phyloP scores from a whole-genome alignment of 441 rosid genomes.

The Adansonia madagascariensis region DNA sequence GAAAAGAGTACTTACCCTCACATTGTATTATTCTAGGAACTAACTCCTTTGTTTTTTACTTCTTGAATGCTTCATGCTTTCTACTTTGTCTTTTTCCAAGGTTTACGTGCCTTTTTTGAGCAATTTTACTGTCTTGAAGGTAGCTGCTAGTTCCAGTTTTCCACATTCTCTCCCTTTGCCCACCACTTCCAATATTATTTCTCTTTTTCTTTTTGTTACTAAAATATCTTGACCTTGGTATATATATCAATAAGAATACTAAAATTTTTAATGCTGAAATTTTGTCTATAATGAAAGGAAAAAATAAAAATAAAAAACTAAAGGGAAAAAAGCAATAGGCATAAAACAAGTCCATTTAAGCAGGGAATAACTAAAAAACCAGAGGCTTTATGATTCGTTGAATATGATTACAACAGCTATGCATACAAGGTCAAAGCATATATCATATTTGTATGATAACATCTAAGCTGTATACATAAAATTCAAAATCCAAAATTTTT shows the following conservation, averaged over 20 bases:
- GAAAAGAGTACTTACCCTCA: background rate
- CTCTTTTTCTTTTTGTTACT: background rate
- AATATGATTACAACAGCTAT: background rate
- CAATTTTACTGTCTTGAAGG: background rate
- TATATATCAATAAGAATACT: background rate
- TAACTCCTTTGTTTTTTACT: background rate
- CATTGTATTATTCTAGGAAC: background rate
- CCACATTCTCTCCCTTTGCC: background rate
- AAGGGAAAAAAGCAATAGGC: background rate
- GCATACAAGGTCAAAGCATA: background rate
- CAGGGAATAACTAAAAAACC: background rate
- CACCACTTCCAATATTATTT: background rate
- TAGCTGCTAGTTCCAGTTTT: background rate
- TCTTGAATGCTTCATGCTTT: background rate
- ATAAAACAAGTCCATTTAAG: background rate
- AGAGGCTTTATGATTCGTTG: background rate
- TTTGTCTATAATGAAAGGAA: background rate
- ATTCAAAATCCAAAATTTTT: background rate
- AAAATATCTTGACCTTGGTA: background rate
- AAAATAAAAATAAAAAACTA: background rate
- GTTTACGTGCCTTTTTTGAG: background rate
- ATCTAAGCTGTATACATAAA: background rate
- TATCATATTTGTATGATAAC: background rate
- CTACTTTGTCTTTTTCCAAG: constrained; percentile 4
- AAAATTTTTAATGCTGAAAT: background rate